Evolutionary conservation across 768 basidiomycete genomes (phyloP).

Genomic region (Gloeophyllum trabeum): DNA sequence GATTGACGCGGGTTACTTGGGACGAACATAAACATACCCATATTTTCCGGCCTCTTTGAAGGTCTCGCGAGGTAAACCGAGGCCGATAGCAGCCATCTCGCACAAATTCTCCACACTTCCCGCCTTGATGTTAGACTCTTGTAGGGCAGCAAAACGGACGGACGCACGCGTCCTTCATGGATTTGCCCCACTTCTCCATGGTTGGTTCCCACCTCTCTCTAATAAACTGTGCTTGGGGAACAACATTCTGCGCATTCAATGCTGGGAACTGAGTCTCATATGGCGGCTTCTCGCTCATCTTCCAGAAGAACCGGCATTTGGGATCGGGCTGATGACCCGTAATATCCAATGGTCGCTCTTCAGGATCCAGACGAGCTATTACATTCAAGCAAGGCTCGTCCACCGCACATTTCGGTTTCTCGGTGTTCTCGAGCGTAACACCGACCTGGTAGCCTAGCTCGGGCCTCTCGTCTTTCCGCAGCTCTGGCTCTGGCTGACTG

Average conservation of each 20-base stretch:
- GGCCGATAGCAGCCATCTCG: conserved; percentile 78
- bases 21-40: conserved; percentile 39
- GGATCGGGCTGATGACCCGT: conserved; percentile 77
- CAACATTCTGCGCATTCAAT: conserved; percentile 73
- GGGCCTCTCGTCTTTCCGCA: conserved; percentile 72
- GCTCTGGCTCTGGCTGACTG: conserved; percentile 44
- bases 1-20: background rate
- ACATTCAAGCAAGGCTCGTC: conserved; percentile 75
- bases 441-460: conserved; percentile 89
- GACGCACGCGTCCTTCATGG: conserved; percentile 81
- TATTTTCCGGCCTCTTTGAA: conserved; percentile 78
- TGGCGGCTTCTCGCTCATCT: conserved; percentile 63
- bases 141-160: background rate
- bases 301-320: conserved; percentile 92
- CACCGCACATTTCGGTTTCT: conserved; percentile 79
- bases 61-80: conserved; percentile 57
- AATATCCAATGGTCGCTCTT: conserved; percentile 81
- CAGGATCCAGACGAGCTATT: conserved; percentile 64
- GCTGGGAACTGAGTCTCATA: conserved; percentile 71
- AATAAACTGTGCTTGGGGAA: conserved; percentile 52
- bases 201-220: conserved; percentile 52
- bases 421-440: conserved; percentile 93
- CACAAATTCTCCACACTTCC: conserved; percentile 75
- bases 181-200: conserved; percentile 80
- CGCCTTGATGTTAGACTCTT: background rate